Conservation (phyloP, 2,329 filamentous ascomycete species). For the Penicillium sp. region DNA sequence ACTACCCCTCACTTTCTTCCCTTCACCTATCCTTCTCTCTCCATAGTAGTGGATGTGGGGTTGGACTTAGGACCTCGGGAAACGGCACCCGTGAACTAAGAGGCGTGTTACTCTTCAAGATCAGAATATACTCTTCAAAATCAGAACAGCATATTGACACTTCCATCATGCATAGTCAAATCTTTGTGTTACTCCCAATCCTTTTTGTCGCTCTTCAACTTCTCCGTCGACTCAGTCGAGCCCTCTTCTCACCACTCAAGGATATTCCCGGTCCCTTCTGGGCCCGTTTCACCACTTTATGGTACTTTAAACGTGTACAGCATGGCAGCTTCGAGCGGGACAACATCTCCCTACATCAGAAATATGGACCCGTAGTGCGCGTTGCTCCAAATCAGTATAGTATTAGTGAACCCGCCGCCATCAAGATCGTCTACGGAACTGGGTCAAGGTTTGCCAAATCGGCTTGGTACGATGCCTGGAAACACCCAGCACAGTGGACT, state of each 20-base stretch:
- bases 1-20: no score
- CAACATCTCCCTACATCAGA: slow-evolving; percentile 39
- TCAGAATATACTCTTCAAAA: neutral
- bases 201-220: slow-evolving; percentile 13
- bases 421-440: slow-evolving; percentile 42
- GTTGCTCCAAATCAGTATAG: slow-evolving; percentile 48
- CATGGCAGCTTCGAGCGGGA: slow-evolving; percentile 37
- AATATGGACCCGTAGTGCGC: slow-evolving; percentile 44
- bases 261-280: slow-evolving; percentile 44
- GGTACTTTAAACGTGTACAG: slow-evolving; percentile 40
- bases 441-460: slow-evolving; percentile 40
- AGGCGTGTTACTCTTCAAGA: no score
- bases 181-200: slow-evolving; percentile 12
- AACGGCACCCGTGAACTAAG: no score
- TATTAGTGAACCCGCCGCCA: slow-evolving; percentile 40
- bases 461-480: slow-evolving; percentile 34
- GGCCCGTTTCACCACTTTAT: slow-evolving; percentile 43
- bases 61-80: no score
- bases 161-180: slow-evolving; percentile 7
- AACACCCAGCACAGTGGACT: slow-evolving; percentile 30
- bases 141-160: neutral
- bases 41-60: no score
- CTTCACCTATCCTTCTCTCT: no score
- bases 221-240: slow-evolving; percentile 17
- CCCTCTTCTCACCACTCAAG: slow-evolving; percentile 33